Evolutionary conservation across 768 basidiomycete species (phyloP).

Genomic region (Coprinopsis strossmayeri): DNA sequence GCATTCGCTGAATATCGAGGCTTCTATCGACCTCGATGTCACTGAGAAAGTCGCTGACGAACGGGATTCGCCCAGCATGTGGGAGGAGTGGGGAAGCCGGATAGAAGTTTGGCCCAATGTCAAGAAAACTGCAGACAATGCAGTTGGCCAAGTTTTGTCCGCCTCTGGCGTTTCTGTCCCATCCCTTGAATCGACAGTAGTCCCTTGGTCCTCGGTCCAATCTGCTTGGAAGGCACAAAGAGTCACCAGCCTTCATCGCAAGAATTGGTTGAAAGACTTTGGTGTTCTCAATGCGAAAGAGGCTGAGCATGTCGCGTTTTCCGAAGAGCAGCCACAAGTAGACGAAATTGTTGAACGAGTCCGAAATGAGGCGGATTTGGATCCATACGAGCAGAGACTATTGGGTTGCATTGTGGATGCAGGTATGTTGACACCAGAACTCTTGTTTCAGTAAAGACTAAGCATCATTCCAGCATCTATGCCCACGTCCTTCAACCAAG

Average conservation of each 20-base stretch:
- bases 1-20: no score
- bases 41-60: background rate
- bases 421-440: constrained; percentile 33
- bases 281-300: constrained; percentile 18
- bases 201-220: constrained; percentile 64
- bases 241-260: constrained; percentile 44
- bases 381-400: constrained; percentile 74
- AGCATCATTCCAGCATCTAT: constrained; percentile 45
- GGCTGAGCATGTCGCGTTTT: constrained; percentile 29
- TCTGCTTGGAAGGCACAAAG: constrained; percentile 59
- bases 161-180: constrained; percentile 23
- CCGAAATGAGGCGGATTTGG: constrained; percentile 69
- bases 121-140: constrained; percentile 68
- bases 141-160: constrained; percentile 59
- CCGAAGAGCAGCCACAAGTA: constrained; percentile 29
- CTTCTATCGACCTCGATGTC: background rate
- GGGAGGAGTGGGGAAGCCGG: constrained; percentile 64
- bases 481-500: constrained; percentile 80
- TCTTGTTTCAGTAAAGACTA: constrained; percentile 8
- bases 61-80: constrained; percentile 24
- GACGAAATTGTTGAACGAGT: constrained; percentile 77
- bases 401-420: constrained; percentile 84
- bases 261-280: constrained; percentile 54
- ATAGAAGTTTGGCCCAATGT: constrained; percentile 68
- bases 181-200: constrained; percentile 47